These are phyloP conservation scores for Crepidotus sp. DNA, from an alignment of 1,284 basidiomycete genomes.

Conservation along the genomic window DNA sequence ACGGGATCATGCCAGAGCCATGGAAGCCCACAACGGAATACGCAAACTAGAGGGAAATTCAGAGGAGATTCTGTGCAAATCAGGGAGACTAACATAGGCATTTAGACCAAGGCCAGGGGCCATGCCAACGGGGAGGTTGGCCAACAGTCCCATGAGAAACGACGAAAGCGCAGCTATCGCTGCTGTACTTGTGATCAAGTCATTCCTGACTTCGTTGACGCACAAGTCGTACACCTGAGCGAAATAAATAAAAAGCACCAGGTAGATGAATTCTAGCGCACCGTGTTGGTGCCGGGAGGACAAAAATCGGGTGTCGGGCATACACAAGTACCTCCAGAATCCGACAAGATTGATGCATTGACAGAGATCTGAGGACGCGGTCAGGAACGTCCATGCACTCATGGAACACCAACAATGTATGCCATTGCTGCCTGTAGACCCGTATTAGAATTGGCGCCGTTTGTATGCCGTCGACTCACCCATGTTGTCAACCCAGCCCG, in stretches of 20 bases:
- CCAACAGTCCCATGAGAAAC: slow-evolving; percentile 75
- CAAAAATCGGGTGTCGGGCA: slow-evolving; percentile 52
- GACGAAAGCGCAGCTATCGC: slow-evolving; percentile 70
- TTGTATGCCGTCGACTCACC: slow-evolving; percentile 34
- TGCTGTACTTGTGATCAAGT: slow-evolving; percentile 73
- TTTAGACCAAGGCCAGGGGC: slow-evolving; percentile 77
- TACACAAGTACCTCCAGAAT: slow-evolving; percentile 76
- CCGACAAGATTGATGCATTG: slow-evolving; percentile 70
- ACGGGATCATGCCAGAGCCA: slow-evolving; percentile 68
- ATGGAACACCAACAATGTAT: slow-evolving; percentile 42
- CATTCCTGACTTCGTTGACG: slow-evolving; percentile 56
- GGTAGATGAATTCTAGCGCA: background rate
- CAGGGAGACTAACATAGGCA: slow-evolving; percentile 54
- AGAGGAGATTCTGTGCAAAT: background rate
- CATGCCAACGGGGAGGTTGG: slow-evolving; percentile 79
- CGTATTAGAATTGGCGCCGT: background rate
- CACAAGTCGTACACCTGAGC: slow-evolving; percentile 47
- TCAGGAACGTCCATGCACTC: slow-evolving; percentile 15
- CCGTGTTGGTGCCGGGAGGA: slow-evolving; percentile 35
- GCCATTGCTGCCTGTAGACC: slow-evolving; percentile 52
- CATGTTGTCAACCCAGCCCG: slow-evolving; percentile 79
- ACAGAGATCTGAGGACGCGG: slow-evolving; percentile 61
- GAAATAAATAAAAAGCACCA: too few species aligned
- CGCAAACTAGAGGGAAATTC: slow-evolving; percentile 50
- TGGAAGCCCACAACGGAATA: slow-evolving; percentile 84